These are phyloP conservation scores for Juglanconis oblonga DNA, from an alignment of 2,329 filamentous ascomycete species.

Conservation along the genomic window DNA sequence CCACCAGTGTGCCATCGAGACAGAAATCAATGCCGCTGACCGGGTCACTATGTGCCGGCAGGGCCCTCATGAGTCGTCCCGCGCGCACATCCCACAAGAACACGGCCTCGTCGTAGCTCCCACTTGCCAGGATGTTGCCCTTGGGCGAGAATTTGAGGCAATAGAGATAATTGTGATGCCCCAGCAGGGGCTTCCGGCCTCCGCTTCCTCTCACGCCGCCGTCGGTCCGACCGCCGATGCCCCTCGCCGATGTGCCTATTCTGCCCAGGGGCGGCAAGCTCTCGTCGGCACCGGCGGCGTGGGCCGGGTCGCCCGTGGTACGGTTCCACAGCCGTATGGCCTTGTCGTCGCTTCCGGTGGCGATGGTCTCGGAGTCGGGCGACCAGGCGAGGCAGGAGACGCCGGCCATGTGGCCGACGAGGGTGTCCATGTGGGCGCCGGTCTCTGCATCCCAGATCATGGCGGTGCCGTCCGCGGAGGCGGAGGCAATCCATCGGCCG, in stretches of 20 bases:
- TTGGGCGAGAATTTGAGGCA: constrained; percentile 95
- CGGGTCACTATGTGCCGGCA: constrained; percentile 93
- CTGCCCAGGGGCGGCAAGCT: constrained; percentile 17
- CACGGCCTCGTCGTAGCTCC: constrained; percentile 95
- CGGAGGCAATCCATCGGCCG: constrained; percentile 83
- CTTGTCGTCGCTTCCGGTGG: constrained; percentile 94
- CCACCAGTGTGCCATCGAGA: constrained; percentile 85
- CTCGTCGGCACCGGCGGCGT: constrained; percentile 25
- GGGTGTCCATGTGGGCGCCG: constrained; percentile 77
- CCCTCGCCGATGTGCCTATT: constrained; percentile 13
- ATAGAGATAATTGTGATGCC: constrained; percentile 96
- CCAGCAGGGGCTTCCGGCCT: constrained; percentile 61
- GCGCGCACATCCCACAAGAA: constrained; percentile 95
- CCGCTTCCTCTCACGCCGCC: constrained; percentile 16
- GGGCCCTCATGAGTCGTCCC: constrained; percentile 79
- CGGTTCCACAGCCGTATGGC: constrained; percentile 89
- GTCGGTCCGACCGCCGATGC: constrained; percentile 14
- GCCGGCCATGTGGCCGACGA: constrained; percentile 90
- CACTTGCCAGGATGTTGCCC: constrained; percentile 92
- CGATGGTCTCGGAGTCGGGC: constrained; percentile 81
- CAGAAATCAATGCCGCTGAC: constrained; percentile 93
- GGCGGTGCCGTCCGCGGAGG: constrained; percentile 83
- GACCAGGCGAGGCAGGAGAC: constrained; percentile 93
- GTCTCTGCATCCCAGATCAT: constrained; percentile 85
- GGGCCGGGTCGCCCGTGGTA: constrained; percentile 47